A percentile compares a stretch with the other conserved stretches of the same genome.
These are phyloP conservation scores for Cylindrotheca closterium DNA, from an alignment of 108 stramenopile genomes.

Conservation along the genomic window DNA sequence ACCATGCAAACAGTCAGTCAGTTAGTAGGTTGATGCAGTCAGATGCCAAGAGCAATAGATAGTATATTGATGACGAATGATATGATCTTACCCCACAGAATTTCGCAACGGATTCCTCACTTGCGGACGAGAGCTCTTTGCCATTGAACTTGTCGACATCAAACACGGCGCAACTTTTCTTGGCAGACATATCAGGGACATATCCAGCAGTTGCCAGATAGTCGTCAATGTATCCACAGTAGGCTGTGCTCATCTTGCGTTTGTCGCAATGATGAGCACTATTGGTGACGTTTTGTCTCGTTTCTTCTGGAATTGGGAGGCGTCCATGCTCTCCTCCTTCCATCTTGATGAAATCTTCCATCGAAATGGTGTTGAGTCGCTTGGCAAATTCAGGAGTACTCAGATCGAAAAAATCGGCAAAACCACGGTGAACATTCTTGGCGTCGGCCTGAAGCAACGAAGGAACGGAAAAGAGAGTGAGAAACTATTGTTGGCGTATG, in stretches of 20 bases:
- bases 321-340: conserved; percentile 57
- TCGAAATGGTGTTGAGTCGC: conserved; percentile 49
- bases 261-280: conserved; percentile 54
- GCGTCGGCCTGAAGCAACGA: conserved; percentile 39
- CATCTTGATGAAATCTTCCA: conserved; percentile 55
- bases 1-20: not conserved
- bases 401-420: conserved; percentile 84
- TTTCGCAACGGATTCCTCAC: conserved; percentile 3
- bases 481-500: not conserved
- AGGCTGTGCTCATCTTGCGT: conserved; percentile 7
- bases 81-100: conserved; percentile 36
- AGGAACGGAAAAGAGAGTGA: not conserved
- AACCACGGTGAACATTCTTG: conserved; percentile 48
- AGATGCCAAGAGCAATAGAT: too few relatives aligned
- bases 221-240: conserved; percentile 47
- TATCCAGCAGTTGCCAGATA: conserved; percentile 49
- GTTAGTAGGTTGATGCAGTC: too few relatives aligned
- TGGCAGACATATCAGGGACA: conserved; percentile 42
- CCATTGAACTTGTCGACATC: conserved; percentile 52
- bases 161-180: conserved; percentile 61
- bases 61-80: too few relatives aligned
- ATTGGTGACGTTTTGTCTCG: conserved; percentile 33
- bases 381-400: conserved; percentile 45
- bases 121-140: conserved; percentile 12
- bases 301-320: conserved; percentile 44